Percentiles rank a stretch among this genome's conserved stretches.
Evolutionary conservation across 768 basidiomycete species (phyloP).

Genomic region (Gymnopilus dilepis): DNA sequence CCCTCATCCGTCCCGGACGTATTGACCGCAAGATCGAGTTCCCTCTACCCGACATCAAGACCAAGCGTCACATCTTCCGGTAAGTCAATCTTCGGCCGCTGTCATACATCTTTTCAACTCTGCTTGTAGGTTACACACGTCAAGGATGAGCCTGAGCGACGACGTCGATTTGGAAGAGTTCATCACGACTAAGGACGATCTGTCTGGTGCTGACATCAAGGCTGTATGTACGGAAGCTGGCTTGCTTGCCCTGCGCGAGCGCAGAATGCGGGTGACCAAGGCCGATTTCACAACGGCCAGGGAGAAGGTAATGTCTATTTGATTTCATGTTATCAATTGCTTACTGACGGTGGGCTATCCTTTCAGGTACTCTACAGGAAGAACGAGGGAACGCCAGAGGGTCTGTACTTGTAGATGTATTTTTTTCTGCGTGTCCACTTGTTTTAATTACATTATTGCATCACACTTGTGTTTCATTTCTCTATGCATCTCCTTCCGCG

Average conservation of each 20-base stretch:
- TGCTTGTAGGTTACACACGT: conserved; percentile 76
- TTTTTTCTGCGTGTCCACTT: conserved; percentile 5
- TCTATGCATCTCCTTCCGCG: neutral
- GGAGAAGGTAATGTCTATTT: conserved; percentile 74
- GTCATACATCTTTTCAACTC: neutral
- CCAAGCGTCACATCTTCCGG: conserved; percentile 98
- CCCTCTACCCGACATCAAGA: conserved; percentile 97
- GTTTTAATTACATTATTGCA: conserved; percentile 17
- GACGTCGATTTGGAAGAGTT: conserved; percentile 97
- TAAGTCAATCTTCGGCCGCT: conserved; percentile 32
- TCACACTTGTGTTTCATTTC: neutral
- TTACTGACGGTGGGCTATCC: conserved; percentile 9
- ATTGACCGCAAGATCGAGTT: conserved; percentile 99
- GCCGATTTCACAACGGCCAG: conserved; percentile 88
- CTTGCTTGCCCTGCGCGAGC: conserved; percentile 89
- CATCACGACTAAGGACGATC: conserved; percentile 93
- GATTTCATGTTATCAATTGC: neutral
- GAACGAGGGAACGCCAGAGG: conserved; percentile 95
- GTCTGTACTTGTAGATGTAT: conserved; percentile 73
- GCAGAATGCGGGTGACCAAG: conserved; percentile 94
- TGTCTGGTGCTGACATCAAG: conserved; percentile 98
- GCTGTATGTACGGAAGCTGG: conserved; percentile 99
- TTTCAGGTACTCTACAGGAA: conserved; percentile 75
- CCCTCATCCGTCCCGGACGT: conserved; percentile 96
- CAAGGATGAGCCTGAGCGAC: conserved; percentile 86